Percentiles rank a stretch among this genome's conserved stretches.
phyloP scores from a whole-genome alignment of 179 eudicot genomes.

The Beta corolliflora region DNA sequence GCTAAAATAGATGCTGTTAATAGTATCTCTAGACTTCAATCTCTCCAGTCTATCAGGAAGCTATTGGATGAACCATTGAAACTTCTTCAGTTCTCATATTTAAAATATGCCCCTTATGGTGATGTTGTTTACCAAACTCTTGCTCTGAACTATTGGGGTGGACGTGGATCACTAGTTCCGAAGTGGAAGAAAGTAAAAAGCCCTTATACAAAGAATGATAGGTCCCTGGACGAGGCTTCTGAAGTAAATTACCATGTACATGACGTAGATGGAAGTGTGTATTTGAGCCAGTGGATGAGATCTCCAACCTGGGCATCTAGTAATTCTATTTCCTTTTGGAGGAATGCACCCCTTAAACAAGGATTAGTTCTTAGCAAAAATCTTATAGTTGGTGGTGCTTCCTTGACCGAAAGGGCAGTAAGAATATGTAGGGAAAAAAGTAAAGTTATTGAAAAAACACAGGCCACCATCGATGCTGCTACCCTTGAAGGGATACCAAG shows the following conservation, averaged over 20 bases:
- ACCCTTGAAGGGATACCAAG: constrained; percentile 92
- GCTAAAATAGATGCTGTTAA: constrained; percentile 53
- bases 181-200: constrained; percentile 32
- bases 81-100: constrained; percentile 70
- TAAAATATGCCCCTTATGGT: constrained; percentile 69
- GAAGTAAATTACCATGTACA: constrained; percentile 52
- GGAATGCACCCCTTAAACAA: constrained; percentile 40
- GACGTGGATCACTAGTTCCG: constrained; percentile 71
- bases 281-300: constrained; percentile 76
- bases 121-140: constrained; percentile 78
- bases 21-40: constrained; percentile 79
- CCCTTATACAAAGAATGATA: constrained; percentile 26
- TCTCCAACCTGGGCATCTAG: constrained; percentile 78
- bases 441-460: constrained; percentile 69
- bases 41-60: constrained; percentile 70
- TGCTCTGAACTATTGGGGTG: constrained; percentile 93
- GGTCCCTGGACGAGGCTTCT: constrained; percentile 37
- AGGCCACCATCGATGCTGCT: constrained; percentile 92
- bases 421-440: constrained; percentile 56
- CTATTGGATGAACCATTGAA: constrained; percentile 77
- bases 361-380: constrained; percentile 74
- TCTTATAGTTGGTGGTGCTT: constrained; percentile 73
- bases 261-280: constrained; percentile 88
- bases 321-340: constrained; percentile 76
- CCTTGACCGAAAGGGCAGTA: constrained; percentile 69